Conservation (phyloP, 305 asterid genomes). For the Fraxinus ornus region DNA sequence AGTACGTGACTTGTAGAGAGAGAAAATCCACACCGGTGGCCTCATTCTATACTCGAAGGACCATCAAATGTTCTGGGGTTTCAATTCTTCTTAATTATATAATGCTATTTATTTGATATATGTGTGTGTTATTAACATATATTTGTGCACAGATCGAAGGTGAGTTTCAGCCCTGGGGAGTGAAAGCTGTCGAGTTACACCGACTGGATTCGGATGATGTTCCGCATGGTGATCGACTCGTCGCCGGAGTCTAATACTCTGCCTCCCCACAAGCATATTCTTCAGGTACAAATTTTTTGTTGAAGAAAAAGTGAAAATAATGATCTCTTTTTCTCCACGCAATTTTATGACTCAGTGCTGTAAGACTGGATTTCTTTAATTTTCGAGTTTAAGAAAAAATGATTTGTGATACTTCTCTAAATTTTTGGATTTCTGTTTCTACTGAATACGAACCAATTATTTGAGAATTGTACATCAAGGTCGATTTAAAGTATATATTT, state of each 20-base stretch:
- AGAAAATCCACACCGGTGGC: background rate
- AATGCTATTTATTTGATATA: background rate
- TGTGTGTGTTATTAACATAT: background rate
- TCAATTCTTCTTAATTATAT: constrained; percentile 21
- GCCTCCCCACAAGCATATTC: constrained; percentile 37
- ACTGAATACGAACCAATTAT: background rate
- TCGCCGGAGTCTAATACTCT: constrained; percentile 38
- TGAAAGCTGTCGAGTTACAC: constrained; percentile 44
- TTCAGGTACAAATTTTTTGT: constrained; percentile 38
- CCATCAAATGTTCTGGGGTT: constrained; percentile 38
- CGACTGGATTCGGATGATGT: constrained; percentile 53
- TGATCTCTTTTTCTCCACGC: background rate
- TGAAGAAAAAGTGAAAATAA: constrained; percentile 10
- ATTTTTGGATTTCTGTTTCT: background rate
- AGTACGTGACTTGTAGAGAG: background rate
- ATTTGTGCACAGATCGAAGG: background rate
- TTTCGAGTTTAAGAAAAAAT: constrained; percentile 5
- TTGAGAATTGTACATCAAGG: constrained; percentile 4
- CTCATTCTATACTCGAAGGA: constrained; percentile 18
- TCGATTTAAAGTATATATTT: constrained; percentile 8
- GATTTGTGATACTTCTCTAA: background rate
- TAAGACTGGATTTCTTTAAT: background rate
- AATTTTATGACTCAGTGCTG: background rate
- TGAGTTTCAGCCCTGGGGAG: constrained; percentile 62
- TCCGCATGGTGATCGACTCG: constrained; percentile 61